phyloP scores from a whole-genome alignment of 2,329 filamentous ascomycete genomes.

The Boeremia exigua region DNA sequence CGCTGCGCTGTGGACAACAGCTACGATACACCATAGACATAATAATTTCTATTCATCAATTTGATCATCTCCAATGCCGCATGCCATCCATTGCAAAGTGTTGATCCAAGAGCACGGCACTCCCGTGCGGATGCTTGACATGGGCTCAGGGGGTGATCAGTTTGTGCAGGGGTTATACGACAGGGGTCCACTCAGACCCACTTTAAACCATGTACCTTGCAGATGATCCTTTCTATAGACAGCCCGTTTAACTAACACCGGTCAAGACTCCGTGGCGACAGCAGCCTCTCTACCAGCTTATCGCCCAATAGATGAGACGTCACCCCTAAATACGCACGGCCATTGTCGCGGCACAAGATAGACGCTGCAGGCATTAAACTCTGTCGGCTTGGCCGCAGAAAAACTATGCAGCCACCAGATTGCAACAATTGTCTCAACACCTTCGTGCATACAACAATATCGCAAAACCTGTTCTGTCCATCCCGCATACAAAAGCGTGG shows the following conservation, averaged over 20 bases:
- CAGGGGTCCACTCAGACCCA: background rate
- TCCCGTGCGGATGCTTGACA: background rate
- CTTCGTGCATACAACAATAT: constrained; percentile 6
- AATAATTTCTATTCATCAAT: constrained; percentile 13
- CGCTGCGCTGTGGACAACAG: constrained; percentile 7
- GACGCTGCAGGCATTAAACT: background rate
- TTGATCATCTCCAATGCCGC: background rate
- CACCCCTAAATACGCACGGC: background rate
- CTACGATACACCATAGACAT: constrained; percentile 13
- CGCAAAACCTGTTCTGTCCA: background rate
- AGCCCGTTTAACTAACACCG: background rate
- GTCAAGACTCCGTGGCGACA: constrained; percentile 1
- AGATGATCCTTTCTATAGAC: constrained; percentile 3
- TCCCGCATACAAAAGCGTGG: background rate
- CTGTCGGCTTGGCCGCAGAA: constrained; percentile 3
- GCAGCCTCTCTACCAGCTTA: background rate
- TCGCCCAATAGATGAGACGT: constrained; percentile 13
- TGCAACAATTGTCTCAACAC: constrained; percentile 9
- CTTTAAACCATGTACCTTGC: constrained; percentile 12
- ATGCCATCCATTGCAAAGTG: background rate
- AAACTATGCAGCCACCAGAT: constrained; percentile 10
- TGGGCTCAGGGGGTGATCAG: background rate
- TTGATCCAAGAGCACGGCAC: constrained; percentile 1
- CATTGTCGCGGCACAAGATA: constrained; percentile 1
- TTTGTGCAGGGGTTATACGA: background rate